Evolutionary conservation across 768 basidiomycete species (phyloP).

Genomic region (Wakefieldia striispora): DNA sequence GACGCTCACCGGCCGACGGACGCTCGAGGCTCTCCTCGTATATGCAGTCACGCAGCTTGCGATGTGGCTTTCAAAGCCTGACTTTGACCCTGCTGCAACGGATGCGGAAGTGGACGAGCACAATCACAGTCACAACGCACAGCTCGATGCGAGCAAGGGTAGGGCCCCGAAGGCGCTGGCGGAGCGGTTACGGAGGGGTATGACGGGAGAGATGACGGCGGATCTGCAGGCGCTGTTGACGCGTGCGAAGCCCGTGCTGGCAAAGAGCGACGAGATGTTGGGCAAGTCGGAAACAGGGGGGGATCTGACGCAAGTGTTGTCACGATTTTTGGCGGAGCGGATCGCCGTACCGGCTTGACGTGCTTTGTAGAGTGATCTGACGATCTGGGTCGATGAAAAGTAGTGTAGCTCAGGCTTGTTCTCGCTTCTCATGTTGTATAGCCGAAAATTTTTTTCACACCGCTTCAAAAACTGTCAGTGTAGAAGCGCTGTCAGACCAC

Average conservation of each 20-base stretch:
- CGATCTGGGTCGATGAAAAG: constrained; percentile 8
- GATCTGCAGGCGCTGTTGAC: constrained; percentile 67
- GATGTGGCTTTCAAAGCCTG: constrained; percentile 75
- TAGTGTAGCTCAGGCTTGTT: constrained; percentile 15
- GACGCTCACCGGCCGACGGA: constrained; percentile 53
- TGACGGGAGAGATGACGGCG: constrained; percentile 77
- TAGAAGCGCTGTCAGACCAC: no score
- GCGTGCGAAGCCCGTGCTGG: constrained; percentile 62
- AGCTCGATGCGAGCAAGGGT: constrained; percentile 33
- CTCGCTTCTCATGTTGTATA: background rate
- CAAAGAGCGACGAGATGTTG: constrained; percentile 52
- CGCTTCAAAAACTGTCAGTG: no score
- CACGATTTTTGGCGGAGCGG: constrained; percentile 63
- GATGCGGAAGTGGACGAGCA: constrained; percentile 49
- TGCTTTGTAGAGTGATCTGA: no score
- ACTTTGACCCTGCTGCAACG: constrained; percentile 46
- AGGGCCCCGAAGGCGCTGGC: constrained; percentile 50
- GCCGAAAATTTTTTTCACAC: background rate
- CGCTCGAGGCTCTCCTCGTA: constrained; percentile 64
- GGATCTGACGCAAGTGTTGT: constrained; percentile 61
- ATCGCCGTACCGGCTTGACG: constrained; percentile 42
- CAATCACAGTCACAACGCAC: constrained; percentile 7
- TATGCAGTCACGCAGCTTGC: constrained; percentile 77
- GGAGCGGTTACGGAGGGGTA: constrained; percentile 66
- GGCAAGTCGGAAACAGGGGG: constrained; percentile 38